phyloP scores from a whole-genome alignment of 1,284 basidiomycete species.

The Ustilago sp. region DNA sequence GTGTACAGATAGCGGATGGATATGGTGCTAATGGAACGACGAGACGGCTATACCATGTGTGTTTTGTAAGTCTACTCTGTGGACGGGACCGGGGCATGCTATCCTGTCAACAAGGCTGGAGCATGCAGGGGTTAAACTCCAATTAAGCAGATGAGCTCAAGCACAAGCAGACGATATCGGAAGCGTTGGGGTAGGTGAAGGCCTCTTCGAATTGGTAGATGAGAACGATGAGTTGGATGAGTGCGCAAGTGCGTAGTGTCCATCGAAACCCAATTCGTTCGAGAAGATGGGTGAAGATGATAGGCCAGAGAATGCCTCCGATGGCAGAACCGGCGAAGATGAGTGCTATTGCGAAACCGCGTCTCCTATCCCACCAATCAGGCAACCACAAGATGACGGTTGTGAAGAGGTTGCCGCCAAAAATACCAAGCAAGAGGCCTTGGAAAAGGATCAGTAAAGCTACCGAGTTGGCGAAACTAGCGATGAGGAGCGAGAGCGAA shows the following conservation, averaged over 20 bases:
- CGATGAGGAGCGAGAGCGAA: constrained; percentile 47
- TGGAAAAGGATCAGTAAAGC: constrained; percentile 56
- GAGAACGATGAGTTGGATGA: constrained; percentile 73
- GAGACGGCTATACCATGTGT: too few species aligned
- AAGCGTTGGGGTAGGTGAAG: constrained; percentile 92
- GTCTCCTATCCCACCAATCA: constrained; percentile 53
- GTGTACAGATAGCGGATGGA: too few species aligned
- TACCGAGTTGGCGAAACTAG: constrained; percentile 47
- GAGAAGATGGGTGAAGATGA: constrained; percentile 48
- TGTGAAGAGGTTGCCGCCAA: constrained; percentile 52
- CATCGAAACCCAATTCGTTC: constrained; percentile 50
- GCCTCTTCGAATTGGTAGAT: constrained; percentile 95
- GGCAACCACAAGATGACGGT: constrained; percentile 57
- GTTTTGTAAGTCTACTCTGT: too few species aligned
- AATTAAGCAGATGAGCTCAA: constrained; percentile 72
- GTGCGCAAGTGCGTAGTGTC: constrained; percentile 51
- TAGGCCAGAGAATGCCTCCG: constrained; percentile 59
- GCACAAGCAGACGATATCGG: constrained; percentile 77
- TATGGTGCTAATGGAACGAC: too few species aligned
- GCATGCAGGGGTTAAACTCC: background rate
- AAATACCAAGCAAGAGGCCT: constrained; percentile 51
- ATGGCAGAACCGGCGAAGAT: constrained; percentile 54
- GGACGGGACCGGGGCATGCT: too few species aligned
- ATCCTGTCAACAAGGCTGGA: constrained; percentile 74
- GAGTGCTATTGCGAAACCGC: constrained; percentile 55